Evolutionary conservation across 805 yeast genomes (phyloP).

Genomic region (Yarrowia osloensis): DNA sequence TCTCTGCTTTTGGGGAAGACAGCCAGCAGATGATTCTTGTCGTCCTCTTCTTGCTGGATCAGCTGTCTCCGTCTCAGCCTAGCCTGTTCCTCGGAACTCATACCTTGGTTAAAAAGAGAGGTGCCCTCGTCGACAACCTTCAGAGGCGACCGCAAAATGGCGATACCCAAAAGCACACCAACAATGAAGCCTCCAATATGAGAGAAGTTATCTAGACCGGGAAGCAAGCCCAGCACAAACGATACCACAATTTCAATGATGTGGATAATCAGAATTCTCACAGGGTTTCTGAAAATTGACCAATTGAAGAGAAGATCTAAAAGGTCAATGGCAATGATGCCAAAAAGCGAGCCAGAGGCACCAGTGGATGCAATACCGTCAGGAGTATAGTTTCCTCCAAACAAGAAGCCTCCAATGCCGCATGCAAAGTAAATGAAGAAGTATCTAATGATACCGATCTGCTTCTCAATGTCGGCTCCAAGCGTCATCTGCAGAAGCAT

Average conservation of each 20-base stretch:
- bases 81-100: conserved; percentile 20
- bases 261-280: conserved; percentile 50
- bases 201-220: conserved; percentile 73
- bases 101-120: neutral
- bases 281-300: conserved; percentile 51
- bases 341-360: conserved; percentile 71
- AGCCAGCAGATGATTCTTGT: conserved; percentile 33
- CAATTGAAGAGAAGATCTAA: conserved; percentile 56
- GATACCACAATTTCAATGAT: conserved; percentile 60
- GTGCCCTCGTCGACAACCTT: conserved; percentile 33
- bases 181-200: conserved; percentile 74
- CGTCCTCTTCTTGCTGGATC: conserved; percentile 33
- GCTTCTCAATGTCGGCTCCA: conserved; percentile 60
- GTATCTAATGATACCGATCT: conserved; percentile 58
- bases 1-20: conserved; percentile 23
- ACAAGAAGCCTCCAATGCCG: conserved; percentile 66
- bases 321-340: conserved; percentile 64
- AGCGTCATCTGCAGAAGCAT: conserved; percentile 59
- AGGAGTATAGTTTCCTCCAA: conserved; percentile 71
- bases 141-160: conserved; percentile 58
- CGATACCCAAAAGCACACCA: conserved; percentile 56
- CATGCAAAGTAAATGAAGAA: conserved; percentile 57
- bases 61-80: conserved; percentile 1
- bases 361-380: conserved; percentile 68
- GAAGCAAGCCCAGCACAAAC: conserved; percentile 64